Conservation (phyloP, 768 basidiomycete genomes). For the Mycena haematopus region DNA sequence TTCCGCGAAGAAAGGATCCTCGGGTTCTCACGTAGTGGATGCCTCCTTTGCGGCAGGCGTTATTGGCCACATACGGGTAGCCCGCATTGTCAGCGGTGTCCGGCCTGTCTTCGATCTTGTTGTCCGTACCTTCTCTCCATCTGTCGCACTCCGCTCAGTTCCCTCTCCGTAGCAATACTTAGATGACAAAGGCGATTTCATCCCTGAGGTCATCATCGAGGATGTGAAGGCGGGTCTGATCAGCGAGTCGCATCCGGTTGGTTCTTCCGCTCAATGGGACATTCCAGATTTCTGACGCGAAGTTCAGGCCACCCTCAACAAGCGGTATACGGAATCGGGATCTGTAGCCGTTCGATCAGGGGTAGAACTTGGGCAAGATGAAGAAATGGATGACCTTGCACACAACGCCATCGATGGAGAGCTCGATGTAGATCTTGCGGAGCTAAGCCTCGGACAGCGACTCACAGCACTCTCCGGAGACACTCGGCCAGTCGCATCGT, state of each 20-base stretch:
- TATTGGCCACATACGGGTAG: slow-evolving; percentile 55
- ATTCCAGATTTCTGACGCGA: neutral
- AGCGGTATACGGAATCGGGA: slow-evolving; percentile 72
- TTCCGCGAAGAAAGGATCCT: slow-evolving; percentile 45
- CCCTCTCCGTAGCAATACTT: slow-evolving; percentile 53
- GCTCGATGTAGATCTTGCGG: slow-evolving; percentile 85
- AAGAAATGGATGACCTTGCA: slow-evolving; percentile 56
- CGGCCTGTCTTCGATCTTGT: slow-evolving; percentile 65
- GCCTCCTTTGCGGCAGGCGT: slow-evolving; percentile 51
- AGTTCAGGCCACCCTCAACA: slow-evolving; percentile 54
- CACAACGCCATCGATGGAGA: slow-evolving; percentile 65
- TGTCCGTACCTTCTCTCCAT: slow-evolving; percentile 48
- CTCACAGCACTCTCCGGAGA: slow-evolving; percentile 75
- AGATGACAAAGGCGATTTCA: slow-evolving; percentile 58
- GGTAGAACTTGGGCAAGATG: slow-evolving; percentile 65
- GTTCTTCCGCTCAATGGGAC: neutral
- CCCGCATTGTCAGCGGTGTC: slow-evolving; percentile 59
- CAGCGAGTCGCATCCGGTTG: slow-evolving; percentile 31
- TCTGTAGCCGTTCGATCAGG: slow-evolving; percentile 72
- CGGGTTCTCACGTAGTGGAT: slow-evolving; percentile 48
- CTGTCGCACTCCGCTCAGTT: slow-evolving; percentile 20
- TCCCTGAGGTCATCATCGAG: slow-evolving; percentile 55
- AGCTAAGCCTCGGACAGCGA: slow-evolving; percentile 90
- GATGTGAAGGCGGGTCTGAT: slow-evolving; percentile 40
- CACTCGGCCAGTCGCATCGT: slow-evolving; percentile 44